phyloP scores from a whole-genome alignment of 2,329 filamentous ascomycete species.

The Annulohypoxylon truncatum region DNA sequence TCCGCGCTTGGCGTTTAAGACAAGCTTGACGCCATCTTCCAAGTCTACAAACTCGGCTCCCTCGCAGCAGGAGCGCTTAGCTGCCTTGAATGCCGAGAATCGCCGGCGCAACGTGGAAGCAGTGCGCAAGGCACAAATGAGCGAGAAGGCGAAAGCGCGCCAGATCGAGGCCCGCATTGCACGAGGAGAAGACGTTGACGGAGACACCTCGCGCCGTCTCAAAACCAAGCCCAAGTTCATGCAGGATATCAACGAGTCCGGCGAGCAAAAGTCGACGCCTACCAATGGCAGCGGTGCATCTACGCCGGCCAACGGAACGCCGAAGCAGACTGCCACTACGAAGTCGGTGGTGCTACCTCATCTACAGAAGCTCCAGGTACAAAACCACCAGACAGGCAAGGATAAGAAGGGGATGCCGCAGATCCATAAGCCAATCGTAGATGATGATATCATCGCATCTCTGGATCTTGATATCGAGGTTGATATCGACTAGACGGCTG shows the following conservation, averaged over 20 bases:
- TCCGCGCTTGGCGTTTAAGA: slow-evolving; percentile 79
- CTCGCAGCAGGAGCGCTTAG: slow-evolving; percentile 83
- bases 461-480: slow-evolving; percentile 94
- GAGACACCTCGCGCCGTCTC: slow-evolving; percentile 71
- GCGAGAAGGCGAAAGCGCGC: slow-evolving; percentile 75
- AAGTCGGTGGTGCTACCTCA: slow-evolving; percentile 61
- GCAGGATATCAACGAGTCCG: slow-evolving; percentile 69
- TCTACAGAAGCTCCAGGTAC: slow-evolving; percentile 64
- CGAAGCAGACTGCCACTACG: slow-evolving; percentile 58
- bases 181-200: slow-evolving; percentile 70
- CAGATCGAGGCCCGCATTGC: slow-evolving; percentile 71
- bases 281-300: slow-evolving; percentile 61
- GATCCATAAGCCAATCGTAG: slow-evolving; percentile 83
- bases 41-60: slow-evolving; percentile 62
- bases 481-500: slow-evolving; percentile 70
- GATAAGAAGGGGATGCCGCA: slow-evolving; percentile 73
- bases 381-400: slow-evolving; percentile 64
- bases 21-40: slow-evolving; percentile 67
- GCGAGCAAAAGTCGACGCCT: slow-evolving; percentile 62
- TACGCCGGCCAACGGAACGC: slow-evolving; percentile 65
- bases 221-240: slow-evolving; percentile 76
- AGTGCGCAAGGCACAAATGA: slow-evolving; percentile 89
- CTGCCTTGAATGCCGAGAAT: slow-evolving; percentile 85
- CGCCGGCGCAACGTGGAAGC: slow-evolving; percentile 86
- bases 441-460: slow-evolving; percentile 91